Evolutionary conservation across 106 monocot species (phyloP), one percentile per base, ranked within the genome.

Genomic region (Alisma plantagoaquatica): DNA sequence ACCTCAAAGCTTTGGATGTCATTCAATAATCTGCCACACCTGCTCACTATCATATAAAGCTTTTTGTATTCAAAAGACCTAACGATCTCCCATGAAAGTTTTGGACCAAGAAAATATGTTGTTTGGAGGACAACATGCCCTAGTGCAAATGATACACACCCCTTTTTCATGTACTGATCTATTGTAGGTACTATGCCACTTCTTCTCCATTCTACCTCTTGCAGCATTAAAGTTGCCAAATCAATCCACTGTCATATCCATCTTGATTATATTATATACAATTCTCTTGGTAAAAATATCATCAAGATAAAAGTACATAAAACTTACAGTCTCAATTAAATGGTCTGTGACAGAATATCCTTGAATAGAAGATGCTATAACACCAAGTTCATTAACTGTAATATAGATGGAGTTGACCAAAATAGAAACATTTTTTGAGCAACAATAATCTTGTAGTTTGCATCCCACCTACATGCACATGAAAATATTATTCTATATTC

Each of bases 181-280:
- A 74, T 10, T 5, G 81, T 57, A 5, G 96, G 96, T 21, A 90
- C 70, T 38, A 56, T 24, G 43, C 69, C 68, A 50, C 63, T 70
- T 33, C 49, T 69, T 16, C 31, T 31, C 96, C 84, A 98, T 31
- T 84, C 77, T 43, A 78, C 61, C 69, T 90, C 90, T 66, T 31
- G 66, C 85, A 77, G 81, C 78, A 82, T 85, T 27, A 85, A 70
- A 50, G 54, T 76, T 49, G 90, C 26, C 62, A 82, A 56, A 65
- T 27, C 60, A 70, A 82, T 73, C 96, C 96, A 90, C 96, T 90
- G 74, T 29, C n/a, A n/a, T n/a, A n/a, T n/a, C n/a, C n/a, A n/a
- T n/a, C n/a, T n/a, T n/a, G n/a, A n/a, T n/a, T n/a, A n/a, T n/a
- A n/a, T n/a, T n/a, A n/a, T n/a, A n/a, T n/a, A n/a, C n/a, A n/a